Conservation (phyloP, 257 asterid species). For the Scutellaria barbata region DNA sequence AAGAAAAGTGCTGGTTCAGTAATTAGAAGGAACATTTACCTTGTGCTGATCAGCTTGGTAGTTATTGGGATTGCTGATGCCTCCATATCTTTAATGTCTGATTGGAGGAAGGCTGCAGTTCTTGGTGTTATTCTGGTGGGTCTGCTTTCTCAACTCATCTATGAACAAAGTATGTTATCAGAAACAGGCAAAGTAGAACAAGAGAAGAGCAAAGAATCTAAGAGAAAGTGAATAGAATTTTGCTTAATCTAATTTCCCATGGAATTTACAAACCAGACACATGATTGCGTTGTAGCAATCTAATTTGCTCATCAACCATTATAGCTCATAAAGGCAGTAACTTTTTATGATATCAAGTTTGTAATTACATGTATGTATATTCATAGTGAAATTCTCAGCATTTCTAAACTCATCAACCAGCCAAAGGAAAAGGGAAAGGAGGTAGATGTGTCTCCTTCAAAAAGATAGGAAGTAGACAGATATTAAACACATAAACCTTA, state of each 20-base stretch:
- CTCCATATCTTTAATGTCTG: conserved; percentile 50
- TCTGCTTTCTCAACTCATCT: conserved; percentile 70
- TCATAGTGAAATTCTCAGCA: conserved; percentile 18
- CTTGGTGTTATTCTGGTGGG: conserved; percentile 80
- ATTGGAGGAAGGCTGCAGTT: conserved; percentile 72
- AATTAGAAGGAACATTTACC: conserved; percentile 71
- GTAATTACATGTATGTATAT: neutral
- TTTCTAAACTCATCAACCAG: neutral
- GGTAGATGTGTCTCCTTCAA: neutral
- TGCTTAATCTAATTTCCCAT: conserved; percentile 22
- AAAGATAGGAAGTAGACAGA: neutral
- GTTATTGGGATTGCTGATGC: conserved; percentile 65
- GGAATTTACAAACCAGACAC: conserved; percentile 34
- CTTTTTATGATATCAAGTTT: conserved; percentile 9
- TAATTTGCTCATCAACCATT: conserved; percentile 2
- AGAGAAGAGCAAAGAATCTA: conserved; percentile 48
- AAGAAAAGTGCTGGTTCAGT: conserved; percentile 66
- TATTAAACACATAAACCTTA: neutral
- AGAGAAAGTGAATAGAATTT: conserved; percentile 36
- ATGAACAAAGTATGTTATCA: conserved; percentile 69
- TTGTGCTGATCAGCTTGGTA: conserved; percentile 67
- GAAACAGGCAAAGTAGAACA: conserved; percentile 47
- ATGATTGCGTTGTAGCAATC: conserved; percentile 18
- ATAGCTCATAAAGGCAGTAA: conserved; percentile 11
- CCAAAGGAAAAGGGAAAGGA: neutral